A percentile compares a stretch with the other conserved stretches of the same genome.
Evolutionary conservation across 345 rosid species (phyloP).

Genomic region (Adansonia digitata): DNA sequence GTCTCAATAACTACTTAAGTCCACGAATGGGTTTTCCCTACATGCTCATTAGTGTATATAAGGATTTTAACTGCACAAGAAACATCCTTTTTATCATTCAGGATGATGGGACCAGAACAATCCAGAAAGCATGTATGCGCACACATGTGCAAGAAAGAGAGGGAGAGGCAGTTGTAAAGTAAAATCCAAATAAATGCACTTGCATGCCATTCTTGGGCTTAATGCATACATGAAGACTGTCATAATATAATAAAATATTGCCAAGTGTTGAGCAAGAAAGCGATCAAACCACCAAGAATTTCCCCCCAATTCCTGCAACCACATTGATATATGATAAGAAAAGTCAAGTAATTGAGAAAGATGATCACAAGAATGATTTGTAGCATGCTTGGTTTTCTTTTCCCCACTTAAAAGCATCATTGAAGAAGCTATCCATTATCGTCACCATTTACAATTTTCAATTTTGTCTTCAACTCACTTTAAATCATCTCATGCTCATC

Average conservation of each 20-base stretch:
- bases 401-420: not conserved
- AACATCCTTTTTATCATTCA: not conserved
- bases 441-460: not conserved
- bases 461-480: not conserved
- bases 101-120: not conserved
- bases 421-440: not conserved
- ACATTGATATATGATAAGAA: constrained; percentile 5
- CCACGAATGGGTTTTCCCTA: not conserved
- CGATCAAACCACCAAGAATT: constrained; percentile 97
- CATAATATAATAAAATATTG: constrained; percentile 78
- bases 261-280: constrained; percentile 76
- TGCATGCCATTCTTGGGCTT: constrained; percentile 99
- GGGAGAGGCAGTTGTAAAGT: not conserved
- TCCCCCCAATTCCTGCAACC: constrained; percentile 88
- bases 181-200: constrained; percentile 27
- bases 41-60: not conserved
- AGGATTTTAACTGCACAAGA: not conserved
- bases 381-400: too few species aligned
- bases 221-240: constrained; percentile 76
- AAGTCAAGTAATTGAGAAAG: not conserved
- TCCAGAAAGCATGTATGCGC: not conserved
- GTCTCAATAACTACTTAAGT: not conserved
- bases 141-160: not conserved
- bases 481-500: not conserved
- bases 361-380: not conserved